A percentile compares a stretch with the other conserved stretches of the same genome.
Evolutionary conservation across 306 rosid genomes (phyloP).

Genomic region (Cicer yamashitae): DNA sequence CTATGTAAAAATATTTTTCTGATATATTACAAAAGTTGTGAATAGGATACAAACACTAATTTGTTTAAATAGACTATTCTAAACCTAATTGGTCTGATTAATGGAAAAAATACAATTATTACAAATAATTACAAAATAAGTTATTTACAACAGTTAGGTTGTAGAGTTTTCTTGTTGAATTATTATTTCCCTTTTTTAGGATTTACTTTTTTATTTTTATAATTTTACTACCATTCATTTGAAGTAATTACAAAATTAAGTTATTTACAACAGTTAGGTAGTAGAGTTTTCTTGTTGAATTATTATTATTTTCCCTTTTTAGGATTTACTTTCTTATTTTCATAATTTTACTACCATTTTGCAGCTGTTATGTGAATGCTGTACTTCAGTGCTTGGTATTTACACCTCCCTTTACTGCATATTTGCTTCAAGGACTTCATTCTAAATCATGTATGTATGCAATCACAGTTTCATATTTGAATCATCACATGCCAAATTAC

Average conservation of each 20-base stretch:
- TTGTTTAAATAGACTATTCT: too few relatives aligned
- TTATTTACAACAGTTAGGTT: neutral
- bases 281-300: slow-evolving; percentile 28
- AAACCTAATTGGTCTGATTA: too few relatives aligned
- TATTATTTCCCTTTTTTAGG: slow-evolving; percentile 4
- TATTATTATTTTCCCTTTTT: neutral
- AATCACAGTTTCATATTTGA: slow-evolving; percentile 25
- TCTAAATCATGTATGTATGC: slow-evolving; percentile 74
- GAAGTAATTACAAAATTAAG: too few relatives aligned
- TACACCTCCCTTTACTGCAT: slow-evolving; percentile 88
- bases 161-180: slow-evolving; percentile 7
- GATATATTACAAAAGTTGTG: too few relatives aligned
- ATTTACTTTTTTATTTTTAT: slow-evolving; percentile 4
- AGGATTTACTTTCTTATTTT: neutral
- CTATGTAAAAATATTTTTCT: neutral
- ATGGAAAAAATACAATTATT: too few relatives aligned
- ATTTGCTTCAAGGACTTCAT: slow-evolving; percentile 86
- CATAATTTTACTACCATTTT: slow-evolving; percentile 27
- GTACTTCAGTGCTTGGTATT: slow-evolving; percentile 88
- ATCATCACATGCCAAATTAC: neutral
- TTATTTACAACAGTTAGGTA: neutral
- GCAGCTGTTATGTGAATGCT: slow-evolving; percentile 92
- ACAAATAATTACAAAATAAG: too few relatives aligned
- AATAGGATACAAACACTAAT: too few relatives aligned
- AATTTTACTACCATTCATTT: neutral